A percentile compares a stretch with the other conserved stretches of the same genome.
These are phyloP conservation scores for Trametes cubensis DNA, from an alignment of 768 basidiomycete species.

Conservation along the genomic window DNA sequence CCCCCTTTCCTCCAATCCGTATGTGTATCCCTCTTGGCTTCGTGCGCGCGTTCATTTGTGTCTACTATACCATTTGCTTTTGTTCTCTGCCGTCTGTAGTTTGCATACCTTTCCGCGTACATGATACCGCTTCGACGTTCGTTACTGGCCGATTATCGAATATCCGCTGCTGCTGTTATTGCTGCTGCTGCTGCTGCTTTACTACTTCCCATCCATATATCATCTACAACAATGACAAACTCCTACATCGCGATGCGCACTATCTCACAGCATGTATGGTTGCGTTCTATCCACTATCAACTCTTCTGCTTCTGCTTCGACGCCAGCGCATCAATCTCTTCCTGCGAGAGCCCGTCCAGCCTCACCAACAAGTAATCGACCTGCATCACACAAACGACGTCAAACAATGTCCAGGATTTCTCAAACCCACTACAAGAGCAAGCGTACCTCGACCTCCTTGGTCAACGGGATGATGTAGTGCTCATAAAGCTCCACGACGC, in stretches of 20 bases:
- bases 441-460: slow-evolving; percentile 92
- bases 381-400: slow-evolving; percentile 43
- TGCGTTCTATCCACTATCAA: neutral
- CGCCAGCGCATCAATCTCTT: slow-evolving; percentile 72
- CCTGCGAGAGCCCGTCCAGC: slow-evolving; percentile 80
- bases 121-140: slow-evolving; percentile 9
- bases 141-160: neutral
- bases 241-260: neutral
- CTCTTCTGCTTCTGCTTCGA: slow-evolving; percentile 17
- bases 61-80: slow-evolving; percentile 6
- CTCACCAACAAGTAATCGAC: slow-evolving; percentile 94
- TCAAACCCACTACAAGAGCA: neutral
- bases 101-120: slow-evolving; percentile 16
- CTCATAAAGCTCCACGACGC: slow-evolving; percentile 91
- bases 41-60: neutral
- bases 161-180: neutral
- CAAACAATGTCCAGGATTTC: slow-evolving; percentile 5
- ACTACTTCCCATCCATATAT: neutral
- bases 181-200: neutral
- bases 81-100: slow-evolving; percentile 2
- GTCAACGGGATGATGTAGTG: slow-evolving; percentile 97
- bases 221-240: neutral
- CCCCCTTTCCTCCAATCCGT: neutral
- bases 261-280: slow-evolving; percentile 2
- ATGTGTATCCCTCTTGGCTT: neutral